phyloP scores from a whole-genome alignment of 306 rosid genomes.

The Gillenia trifoliata region DNA sequence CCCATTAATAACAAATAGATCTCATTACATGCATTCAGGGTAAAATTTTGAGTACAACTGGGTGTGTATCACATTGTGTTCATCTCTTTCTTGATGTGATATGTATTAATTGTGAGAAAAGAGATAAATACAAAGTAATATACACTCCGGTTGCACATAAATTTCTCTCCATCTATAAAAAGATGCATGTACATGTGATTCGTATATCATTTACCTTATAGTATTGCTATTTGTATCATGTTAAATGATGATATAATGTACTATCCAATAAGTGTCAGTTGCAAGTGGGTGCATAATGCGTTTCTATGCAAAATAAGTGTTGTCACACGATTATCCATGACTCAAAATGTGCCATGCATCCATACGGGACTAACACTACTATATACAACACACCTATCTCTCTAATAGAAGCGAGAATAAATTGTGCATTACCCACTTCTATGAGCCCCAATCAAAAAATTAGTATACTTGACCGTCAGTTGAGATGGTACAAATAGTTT shows the following conservation, averaged over 20 bases:
- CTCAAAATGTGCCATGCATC: background rate
- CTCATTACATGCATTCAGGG: background rate
- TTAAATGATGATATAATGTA: no score
- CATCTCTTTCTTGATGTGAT: background rate
- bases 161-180: background rate
- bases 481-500: background rate
- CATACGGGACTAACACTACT: background rate
- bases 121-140: background rate
- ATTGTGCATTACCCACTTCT: background rate
- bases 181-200: background rate
- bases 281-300: background rate
- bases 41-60: no score
- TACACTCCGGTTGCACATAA: no score
- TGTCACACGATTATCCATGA: background rate
- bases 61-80: no score
- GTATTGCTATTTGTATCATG: background rate
- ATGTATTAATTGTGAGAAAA: background rate
- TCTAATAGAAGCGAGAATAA: no score
- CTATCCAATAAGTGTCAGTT: no score
- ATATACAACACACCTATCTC: no score
- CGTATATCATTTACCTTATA: background rate
- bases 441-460: no score
- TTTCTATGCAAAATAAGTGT: background rate
- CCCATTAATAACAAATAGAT: background rate
- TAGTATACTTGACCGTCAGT: no score